Percentiles rank a stretch among this genome's conserved stretches.
These are phyloP conservation scores for Exophiala sideris DNA, from an alignment of 2,329 filamentous ascomycete genomes.

Conservation along the genomic window DNA sequence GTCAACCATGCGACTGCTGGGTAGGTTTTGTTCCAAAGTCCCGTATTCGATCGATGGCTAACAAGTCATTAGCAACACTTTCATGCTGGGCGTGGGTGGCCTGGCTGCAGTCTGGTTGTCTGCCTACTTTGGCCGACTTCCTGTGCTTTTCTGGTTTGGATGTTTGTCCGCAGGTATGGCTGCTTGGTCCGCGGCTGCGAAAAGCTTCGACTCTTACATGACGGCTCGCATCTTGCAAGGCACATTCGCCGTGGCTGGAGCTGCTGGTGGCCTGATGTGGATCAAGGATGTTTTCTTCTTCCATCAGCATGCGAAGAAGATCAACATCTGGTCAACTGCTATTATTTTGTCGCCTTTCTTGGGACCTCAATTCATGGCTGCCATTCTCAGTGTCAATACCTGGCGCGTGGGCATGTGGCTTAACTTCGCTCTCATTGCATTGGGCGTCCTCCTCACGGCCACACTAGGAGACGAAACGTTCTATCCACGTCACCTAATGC, in stretches of 20 bases:
- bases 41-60: neutral
- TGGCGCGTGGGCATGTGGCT: conserved; percentile 35
- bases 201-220: conserved; percentile 47
- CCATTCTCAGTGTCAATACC: conserved; percentile 45
- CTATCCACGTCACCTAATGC: conserved; percentile 29
- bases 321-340: conserved; percentile 39
- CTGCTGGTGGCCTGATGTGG: conserved; percentile 46
- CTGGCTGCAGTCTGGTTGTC: conserved; percentile 40
- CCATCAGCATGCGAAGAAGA: conserved; percentile 47
- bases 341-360: conserved; percentile 41
- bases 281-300: conserved; percentile 61
- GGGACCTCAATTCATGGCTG: conserved; percentile 44
- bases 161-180: conserved; percentile 31
- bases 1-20: conserved; percentile 52
- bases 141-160: conserved; percentile 40
- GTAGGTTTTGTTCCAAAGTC: conserved; percentile 3
- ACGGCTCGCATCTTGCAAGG: conserved; percentile 48
- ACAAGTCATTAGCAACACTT: conserved; percentile 43
- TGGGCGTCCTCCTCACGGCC: conserved; percentile 29
- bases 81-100: conserved; percentile 45
- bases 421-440: conserved; percentile 27
- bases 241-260: conserved; percentile 45
- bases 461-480: conserved; percentile 32
- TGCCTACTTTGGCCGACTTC: conserved; percentile 45
- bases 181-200: conserved; percentile 45